These are phyloP conservation scores for Metschnikowia picachoensis DNA, from an alignment of 805 yeast species.

Conservation along the genomic window DNA sequence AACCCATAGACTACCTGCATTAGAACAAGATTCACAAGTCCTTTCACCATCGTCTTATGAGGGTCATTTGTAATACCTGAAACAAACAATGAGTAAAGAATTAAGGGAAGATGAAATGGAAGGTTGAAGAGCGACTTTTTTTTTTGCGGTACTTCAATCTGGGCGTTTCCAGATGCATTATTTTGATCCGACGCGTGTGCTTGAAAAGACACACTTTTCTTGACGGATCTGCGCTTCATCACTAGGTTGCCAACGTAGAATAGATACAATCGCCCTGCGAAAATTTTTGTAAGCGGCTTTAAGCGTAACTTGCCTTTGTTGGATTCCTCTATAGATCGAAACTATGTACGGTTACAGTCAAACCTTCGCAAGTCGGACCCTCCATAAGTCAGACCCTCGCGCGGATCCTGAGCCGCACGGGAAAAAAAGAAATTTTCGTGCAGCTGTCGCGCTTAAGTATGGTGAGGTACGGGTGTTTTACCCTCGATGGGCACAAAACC, in stretches of 20 bases:
- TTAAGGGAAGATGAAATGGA: slow-evolving; percentile 29
- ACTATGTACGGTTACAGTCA: too few species aligned
- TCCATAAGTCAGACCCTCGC: too few species aligned
- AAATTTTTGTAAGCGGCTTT: too few species aligned
- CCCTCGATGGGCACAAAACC: too few species aligned
- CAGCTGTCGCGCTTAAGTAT: too few species aligned
- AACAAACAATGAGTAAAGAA: slow-evolving; percentile 28
- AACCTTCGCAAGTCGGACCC: too few species aligned
- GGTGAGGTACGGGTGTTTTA: too few species aligned
- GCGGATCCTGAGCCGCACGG: too few species aligned
- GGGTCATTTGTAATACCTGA: slow-evolving; percentile 28
- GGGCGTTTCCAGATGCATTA: not conserved
- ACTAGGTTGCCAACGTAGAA: not conserved
- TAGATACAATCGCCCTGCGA: not conserved
- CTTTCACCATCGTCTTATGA: slow-evolving; percentile 21
- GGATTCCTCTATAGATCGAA: too few species aligned
- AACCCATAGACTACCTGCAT: slow-evolving; percentile 23
- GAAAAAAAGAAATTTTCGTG: too few species aligned
- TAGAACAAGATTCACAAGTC: slow-evolving; percentile 23
- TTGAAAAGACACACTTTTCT: slow-evolving; percentile 17
- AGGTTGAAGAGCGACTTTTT: slow-evolving; percentile 15
- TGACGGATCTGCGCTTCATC: slow-evolving; percentile 11
- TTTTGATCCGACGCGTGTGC: slow-evolving; percentile 3
- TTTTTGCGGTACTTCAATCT: slow-evolving; percentile 8
- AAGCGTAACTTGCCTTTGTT: too few species aligned